phyloP scores from a whole-genome alignment of 352 stramenopile species.

The Lagenidium giganteum region DNA sequence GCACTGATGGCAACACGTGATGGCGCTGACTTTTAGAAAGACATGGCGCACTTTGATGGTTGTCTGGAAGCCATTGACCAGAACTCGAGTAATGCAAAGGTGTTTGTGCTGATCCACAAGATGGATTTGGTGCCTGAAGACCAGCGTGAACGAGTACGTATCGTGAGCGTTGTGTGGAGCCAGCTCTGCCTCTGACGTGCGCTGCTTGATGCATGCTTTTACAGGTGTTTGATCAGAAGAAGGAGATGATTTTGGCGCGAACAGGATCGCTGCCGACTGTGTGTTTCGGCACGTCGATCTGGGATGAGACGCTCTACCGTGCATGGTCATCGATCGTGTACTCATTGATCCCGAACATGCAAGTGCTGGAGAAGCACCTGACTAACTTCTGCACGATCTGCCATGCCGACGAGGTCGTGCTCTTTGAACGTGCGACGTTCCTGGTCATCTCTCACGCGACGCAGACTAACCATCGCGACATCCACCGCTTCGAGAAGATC shows the following conservation, averaged over 20 bases:
- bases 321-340: slow-evolving; percentile 99
- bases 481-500: slow-evolving; percentile 99
- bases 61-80: slow-evolving; percentile 98
- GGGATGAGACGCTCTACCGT: slow-evolving; percentile 99
- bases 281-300: slow-evolving; percentile 98
- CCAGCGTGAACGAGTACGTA: slow-evolving; percentile 71
- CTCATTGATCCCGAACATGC: slow-evolving; percentile 99
- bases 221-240: slow-evolving; percentile 93
- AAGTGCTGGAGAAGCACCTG: slow-evolving; percentile 94
- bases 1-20: not conserved
- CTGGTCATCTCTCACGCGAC: slow-evolving; percentile 97
- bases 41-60: slow-evolving; percentile 96
- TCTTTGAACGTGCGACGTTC: slow-evolving; percentile 99
- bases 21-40: slow-evolving; percentile 81
- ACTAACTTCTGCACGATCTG: slow-evolving; percentile 97
- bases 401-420: slow-evolving; percentile 94
- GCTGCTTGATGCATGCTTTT: not conserved
- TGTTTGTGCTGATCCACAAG: slow-evolving; percentile 99
- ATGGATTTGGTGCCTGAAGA: slow-evolving; percentile 97
- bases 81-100: slow-evolving; percentile 97
- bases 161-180: slow-evolving; percentile 7
- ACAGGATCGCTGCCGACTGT: slow-evolving; percentile 85
- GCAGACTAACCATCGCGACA: slow-evolving; percentile 90
- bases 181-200: not conserved
- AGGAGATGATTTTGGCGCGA: slow-evolving; percentile 90